Evolutionary conservation across 2,329 filamentous ascomycete genomes (phyloP).

Genomic region (Akanthomyces dipterigenus): DNA sequence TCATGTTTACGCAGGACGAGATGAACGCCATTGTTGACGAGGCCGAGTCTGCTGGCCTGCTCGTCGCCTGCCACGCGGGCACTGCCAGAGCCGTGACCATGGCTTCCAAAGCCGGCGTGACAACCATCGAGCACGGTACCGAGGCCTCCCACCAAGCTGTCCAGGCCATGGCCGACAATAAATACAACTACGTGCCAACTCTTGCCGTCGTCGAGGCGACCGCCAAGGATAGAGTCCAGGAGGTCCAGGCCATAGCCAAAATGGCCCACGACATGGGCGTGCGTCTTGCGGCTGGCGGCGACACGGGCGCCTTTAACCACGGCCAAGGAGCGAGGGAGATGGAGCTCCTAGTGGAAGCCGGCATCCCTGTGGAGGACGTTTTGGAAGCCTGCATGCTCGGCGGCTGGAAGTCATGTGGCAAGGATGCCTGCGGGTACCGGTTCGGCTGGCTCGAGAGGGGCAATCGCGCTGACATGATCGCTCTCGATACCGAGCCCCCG

Average conservation of each 20-base stretch:
- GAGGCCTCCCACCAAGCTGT: conserved; percentile 33
- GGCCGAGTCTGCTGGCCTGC: conserved; percentile 32
- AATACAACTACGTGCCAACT: conserved; percentile 46
- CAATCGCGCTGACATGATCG: conserved; percentile 44
- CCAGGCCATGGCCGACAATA: conserved; percentile 35
- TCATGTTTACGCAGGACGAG: conserved; percentile 41
- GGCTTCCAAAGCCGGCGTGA: conserved; percentile 40
- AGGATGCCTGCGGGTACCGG: conserved; percentile 40
- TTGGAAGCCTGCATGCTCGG: conserved; percentile 43
- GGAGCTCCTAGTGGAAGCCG: conserved; percentile 46
- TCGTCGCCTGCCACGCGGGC: conserved; percentile 38
- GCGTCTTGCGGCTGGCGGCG: conserved; percentile 44
- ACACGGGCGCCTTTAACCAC: conserved; percentile 47
- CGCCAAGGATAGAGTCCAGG: conserved; percentile 20
- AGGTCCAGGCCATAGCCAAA: conserved; percentile 33
- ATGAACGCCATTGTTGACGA: conserved; percentile 44
- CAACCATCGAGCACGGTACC: conserved; percentile 40
- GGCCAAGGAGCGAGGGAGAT: conserved; percentile 46
- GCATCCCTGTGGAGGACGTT: conserved; percentile 42
- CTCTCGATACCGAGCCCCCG: conserved; percentile 38
- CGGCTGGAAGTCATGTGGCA: conserved; percentile 50
- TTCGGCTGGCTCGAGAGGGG: conserved; percentile 48
- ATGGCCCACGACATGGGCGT: conserved; percentile 40
- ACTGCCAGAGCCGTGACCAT: conserved; percentile 36
- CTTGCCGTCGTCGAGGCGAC: conserved; percentile 37